A percentile compares a stretch with the other conserved stretches of the same genome.
phyloP scores from a whole-genome alignment of 2,329 filamentous ascomycete species.

The Exophiala sideris region DNA sequence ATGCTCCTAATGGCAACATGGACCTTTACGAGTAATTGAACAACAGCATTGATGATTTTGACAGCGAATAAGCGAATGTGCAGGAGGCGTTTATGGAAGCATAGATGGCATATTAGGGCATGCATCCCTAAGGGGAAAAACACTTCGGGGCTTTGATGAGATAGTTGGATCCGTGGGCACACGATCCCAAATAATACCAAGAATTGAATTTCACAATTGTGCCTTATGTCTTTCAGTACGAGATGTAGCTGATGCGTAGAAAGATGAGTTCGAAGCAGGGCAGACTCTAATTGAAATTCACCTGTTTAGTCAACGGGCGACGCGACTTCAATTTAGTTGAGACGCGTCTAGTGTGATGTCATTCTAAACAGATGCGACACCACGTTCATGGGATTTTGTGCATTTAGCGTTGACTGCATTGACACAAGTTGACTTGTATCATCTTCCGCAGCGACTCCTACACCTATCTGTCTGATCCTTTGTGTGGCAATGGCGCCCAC shows the following conservation, averaged over 20 bases:
- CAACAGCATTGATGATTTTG: background rate
- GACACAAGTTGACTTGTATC: too few relatives aligned
- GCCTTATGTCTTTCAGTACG: too few relatives aligned
- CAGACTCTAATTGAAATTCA: too few relatives aligned
- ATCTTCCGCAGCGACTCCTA: too few relatives aligned
- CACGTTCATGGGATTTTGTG: too few relatives aligned
- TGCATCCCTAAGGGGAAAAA: background rate
- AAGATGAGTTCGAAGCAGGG: too few relatives aligned
- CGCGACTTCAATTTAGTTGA: too few relatives aligned
- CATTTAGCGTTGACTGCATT: too few relatives aligned
- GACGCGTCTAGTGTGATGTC: too few relatives aligned
- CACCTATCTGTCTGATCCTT: background rate
- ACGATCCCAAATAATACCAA: background rate
- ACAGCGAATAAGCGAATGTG: background rate
- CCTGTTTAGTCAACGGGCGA: too few relatives aligned
- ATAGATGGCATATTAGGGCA: background rate
- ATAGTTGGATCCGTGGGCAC: background rate
- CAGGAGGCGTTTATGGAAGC: constrained; percentile 2
- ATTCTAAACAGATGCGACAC: too few relatives aligned
- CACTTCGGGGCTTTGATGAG: background rate
- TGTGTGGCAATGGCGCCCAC: constrained; percentile 23
- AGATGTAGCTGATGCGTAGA: too few relatives aligned
- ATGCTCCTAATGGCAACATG: constrained; percentile 48
- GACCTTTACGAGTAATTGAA: constrained; percentile 58
- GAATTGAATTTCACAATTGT: background rate